Base-by-base conservation (phyloP, 2,329 filamentous ascomycete species). In the Colletotrichum falcatum region DNA sequence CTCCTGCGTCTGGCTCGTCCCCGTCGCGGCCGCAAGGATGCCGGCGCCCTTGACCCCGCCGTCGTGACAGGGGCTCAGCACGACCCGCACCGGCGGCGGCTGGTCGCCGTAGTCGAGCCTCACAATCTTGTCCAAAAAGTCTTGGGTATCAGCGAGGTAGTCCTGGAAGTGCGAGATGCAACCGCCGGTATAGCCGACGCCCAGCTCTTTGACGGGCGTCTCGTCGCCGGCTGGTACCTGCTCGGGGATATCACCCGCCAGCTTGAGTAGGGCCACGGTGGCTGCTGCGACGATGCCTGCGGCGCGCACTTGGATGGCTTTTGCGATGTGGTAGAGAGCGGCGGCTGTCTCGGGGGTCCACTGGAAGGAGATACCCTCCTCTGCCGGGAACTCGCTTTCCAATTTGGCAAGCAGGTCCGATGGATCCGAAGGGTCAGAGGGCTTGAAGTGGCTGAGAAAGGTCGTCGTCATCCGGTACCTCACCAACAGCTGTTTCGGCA, bases 151-250 rank as follows among this genome's bases (percentile, higher is more conserved):
- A 54, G 83, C 81, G 51, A 93, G 83, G 79, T 93, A 94, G 74
- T 92, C 87, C 58, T 93, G 92, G 75, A 94, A 94, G 75, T 93
- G 89, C n/a, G 90, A 88, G 70, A 95, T 95, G 76, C 92, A 94
- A 8, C 92, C 91, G 39, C 93, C 93, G 0, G 93, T 94, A 77
- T 94, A 95, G 1, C 92, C 93, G 28, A 95, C 91, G 1, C 93
- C 90, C 37, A 95, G 79, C 74, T 93, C 90, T 71, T 82, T 58
- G 26, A 23, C 16, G 20, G 60, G 48, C 28, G 39, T 74, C 70
- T 78, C 72, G 48, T 66, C 70, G n/a, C 78, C 46, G 82, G n/a
- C 20, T 16, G 35, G 16, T 8, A 23, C 20, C 12, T 42, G 30
- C 7, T 73, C 23, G 77, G 82, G 82, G 16, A 95, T 85, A 74